Evolutionary conservation across 768 basidiomycete genomes (phyloP), one percentile per base, ranked within the genome.

Genomic region (Trametopsis cervina): DNA sequence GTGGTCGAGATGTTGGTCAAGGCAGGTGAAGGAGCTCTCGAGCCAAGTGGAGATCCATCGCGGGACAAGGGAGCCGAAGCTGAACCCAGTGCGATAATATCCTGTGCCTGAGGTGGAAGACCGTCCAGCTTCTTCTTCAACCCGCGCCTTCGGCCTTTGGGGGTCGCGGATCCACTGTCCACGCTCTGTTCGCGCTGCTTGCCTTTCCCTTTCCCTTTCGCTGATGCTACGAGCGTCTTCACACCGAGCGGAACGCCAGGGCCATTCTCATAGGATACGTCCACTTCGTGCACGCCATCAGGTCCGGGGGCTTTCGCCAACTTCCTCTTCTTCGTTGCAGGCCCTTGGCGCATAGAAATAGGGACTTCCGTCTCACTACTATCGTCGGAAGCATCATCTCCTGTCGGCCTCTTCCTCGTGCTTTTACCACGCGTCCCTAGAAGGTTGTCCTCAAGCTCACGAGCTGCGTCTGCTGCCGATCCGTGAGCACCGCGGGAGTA

Each of bases 21-120:
- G 2, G 73, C 71, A 4, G 88, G 88, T 10, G 86, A 89, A 38
- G 76, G 64, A 21, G 83, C 83, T n/a, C 84, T 71, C 4, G 88
- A 90, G 42, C 75, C 72, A 10, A 70, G 69, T 17, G 87, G 85
- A 5, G 87, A 85, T 11, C 73, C 69, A 66, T 89, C 87, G n/a
- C 83, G 81, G 21, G 80, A 72, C 23, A 78, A 66, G 17, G 77
- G 75, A 15, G 62, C 63, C 2, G 80, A 77, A 37, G 77, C 69
- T 17, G 83, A 78, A 49, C 71, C 67, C 44, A 74, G 76, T 35
- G 68, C 73, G 50, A 74, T 56, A 63, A 72, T 56, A 63, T 73
- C 63, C 68, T 77, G 58, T 15, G 76, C 66, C 52, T 84, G 83
- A 24, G 72, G 66, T 27, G 71, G 65, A n/a, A 74, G 57, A 0